These are phyloP conservation scores for Saccharata proteae DNA, from an alignment of 2,329 filamentous ascomycete species.

Conservation along the genomic window DNA sequence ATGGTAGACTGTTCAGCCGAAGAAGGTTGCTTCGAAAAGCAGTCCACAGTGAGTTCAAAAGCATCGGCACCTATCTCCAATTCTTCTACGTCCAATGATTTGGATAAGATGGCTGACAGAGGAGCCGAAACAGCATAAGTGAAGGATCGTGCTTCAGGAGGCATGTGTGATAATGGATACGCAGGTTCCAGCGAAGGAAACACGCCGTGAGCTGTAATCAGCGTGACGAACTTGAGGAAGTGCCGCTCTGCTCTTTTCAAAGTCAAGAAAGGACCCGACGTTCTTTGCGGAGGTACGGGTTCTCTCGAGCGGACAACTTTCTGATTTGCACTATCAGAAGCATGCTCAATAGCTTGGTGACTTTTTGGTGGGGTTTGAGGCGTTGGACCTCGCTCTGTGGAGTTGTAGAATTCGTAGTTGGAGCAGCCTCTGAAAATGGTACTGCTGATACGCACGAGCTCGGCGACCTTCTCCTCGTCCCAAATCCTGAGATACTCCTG, in stretches of 20 bases:
- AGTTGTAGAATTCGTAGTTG: slow-evolving; percentile 66
- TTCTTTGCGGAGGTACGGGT: slow-evolving; percentile 14
- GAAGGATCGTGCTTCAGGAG: slow-evolving; percentile 47
- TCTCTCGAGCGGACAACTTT: slow-evolving; percentile 18
- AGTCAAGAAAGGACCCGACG: slow-evolving; percentile 48
- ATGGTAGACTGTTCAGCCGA: slow-evolving; percentile 10
- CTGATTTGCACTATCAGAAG: slow-evolving; percentile 1
- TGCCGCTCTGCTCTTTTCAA: slow-evolving; percentile 57
- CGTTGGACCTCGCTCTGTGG: slow-evolving; percentile 3
- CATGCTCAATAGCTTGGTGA: too few relatives aligned
- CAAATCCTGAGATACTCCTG: slow-evolving; percentile 46
- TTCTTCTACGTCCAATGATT: slow-evolving; percentile 48
- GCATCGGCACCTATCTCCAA: slow-evolving; percentile 56
- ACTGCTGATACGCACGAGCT: slow-evolving; percentile 45
- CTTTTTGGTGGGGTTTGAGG: too few relatives aligned
- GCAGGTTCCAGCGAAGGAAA: slow-evolving; percentile 51
- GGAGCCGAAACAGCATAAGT: slow-evolving; percentile 56
- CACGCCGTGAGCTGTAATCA: slow-evolving; percentile 42
- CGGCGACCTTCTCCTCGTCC: slow-evolving; percentile 43
- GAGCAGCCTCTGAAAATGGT: slow-evolving; percentile 53
- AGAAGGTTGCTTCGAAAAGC: slow-evolving; percentile 12
- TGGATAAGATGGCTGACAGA: slow-evolving; percentile 43
- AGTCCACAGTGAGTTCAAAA: slow-evolving; percentile 46
- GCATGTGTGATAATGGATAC: slow-evolving; percentile 52
- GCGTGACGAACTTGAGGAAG: slow-evolving; percentile 55